phyloP scores from a whole-genome alignment of 2,329 filamentous ascomycete species.

The Aspergillus hiratsukae region DNA sequence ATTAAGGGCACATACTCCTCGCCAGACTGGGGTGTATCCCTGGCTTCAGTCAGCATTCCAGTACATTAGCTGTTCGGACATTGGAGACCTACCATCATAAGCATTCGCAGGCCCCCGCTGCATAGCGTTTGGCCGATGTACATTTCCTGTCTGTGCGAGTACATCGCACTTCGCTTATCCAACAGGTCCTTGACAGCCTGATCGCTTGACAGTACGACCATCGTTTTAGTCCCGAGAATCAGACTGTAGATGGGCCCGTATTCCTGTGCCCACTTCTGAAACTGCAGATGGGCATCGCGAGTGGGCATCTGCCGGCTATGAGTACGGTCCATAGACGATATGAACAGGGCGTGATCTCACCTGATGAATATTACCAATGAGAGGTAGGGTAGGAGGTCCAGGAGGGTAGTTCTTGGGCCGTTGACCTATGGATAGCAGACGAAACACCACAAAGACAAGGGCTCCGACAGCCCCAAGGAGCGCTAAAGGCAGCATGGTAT shows the following conservation, averaged over 20 bases:
- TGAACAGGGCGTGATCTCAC: slow-evolving; percentile 1
- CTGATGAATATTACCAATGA: slow-evolving; percentile 50
- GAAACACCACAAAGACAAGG: background rate
- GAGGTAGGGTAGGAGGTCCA: slow-evolving; percentile 48
- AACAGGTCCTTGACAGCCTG: slow-evolving; percentile 49
- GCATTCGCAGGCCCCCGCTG: slow-evolving; percentile 23
- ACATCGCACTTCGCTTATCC: slow-evolving; percentile 48
- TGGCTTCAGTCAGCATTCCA: slow-evolving; percentile 2
- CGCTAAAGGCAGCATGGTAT: background rate
- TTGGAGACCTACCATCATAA: slow-evolving; percentile 26
- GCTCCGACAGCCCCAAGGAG: background rate
- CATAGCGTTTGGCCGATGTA: slow-evolving; percentile 40
- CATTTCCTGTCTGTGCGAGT: slow-evolving; percentile 46
- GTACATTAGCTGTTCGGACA: background rate
- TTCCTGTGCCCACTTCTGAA: slow-evolving; percentile 50
- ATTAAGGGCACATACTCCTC: slow-evolving; percentile 9
- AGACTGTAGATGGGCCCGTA: slow-evolving; percentile 52
- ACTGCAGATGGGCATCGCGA: slow-evolving; percentile 42
- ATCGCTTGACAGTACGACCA: slow-evolving; percentile 47
- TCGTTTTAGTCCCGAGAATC: slow-evolving; percentile 45
- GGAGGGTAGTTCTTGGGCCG: slow-evolving; percentile 39
- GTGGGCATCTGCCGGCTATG: slow-evolving; percentile 36
- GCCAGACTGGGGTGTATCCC: slow-evolving; percentile 26
- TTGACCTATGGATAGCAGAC: slow-evolving; percentile 21
- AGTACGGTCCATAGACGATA: background rate